phyloP scores from a whole-genome alignment of 495 filamentous ascomycete species.

The Xylaria bambusicola region DNA sequence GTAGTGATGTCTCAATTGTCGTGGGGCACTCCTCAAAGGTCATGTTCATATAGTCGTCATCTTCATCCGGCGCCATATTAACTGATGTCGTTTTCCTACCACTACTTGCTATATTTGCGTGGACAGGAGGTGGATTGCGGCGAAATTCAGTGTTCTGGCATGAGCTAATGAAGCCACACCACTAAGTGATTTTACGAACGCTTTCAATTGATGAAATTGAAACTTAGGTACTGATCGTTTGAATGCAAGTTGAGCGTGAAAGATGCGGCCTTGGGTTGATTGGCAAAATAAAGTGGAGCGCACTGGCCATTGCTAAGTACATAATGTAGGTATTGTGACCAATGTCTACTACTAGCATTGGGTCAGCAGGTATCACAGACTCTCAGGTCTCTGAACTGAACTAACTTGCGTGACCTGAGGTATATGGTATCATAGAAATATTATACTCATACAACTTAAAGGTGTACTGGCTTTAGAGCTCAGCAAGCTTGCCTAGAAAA shows the following conservation, averaged over 20 bases:
- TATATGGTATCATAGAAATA: slow-evolving; percentile 11
- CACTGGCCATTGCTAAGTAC: neutral
- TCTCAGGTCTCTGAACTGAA: no score
- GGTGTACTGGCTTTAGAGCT: neutral
- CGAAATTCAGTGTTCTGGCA: no score
- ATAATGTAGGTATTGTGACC: no score
- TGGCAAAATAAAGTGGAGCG: slow-evolving; percentile 13
- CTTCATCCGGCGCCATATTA: slow-evolving; percentile 39
- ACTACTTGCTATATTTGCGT: neutral
- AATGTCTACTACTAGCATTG: no score
- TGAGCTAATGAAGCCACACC: no score
- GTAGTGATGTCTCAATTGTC: slow-evolving; percentile 55
- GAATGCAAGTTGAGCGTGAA: no score
- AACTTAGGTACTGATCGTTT: no score
- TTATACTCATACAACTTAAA: neutral
- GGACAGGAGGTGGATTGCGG: no score
- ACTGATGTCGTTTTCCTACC: neutral
- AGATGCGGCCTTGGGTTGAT: neutral
- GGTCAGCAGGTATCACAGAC: no score
- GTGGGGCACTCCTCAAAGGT: slow-evolving; percentile 44
- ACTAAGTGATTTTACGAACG: no score
- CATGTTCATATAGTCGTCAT: slow-evolving; percentile 70
- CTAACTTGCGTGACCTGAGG: no score
- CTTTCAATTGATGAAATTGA: no score
- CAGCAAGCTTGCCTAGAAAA: slow-evolving; percentile 2